phyloP scores from a whole-genome alignment of 1,139 yeast genomes.

The Yamadazyma sp. region DNA sequence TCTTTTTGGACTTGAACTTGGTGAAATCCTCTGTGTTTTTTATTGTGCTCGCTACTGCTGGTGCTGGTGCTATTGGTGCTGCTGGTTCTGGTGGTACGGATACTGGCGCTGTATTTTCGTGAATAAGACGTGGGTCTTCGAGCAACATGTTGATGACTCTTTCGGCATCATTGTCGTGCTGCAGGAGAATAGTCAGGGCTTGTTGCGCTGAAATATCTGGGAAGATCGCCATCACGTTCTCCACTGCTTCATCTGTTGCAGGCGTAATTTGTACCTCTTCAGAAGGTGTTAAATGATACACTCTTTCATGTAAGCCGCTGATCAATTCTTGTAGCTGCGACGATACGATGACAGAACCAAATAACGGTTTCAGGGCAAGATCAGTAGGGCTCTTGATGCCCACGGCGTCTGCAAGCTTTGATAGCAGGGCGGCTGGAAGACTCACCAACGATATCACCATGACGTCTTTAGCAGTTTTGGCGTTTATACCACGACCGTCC shows the following conservation, averaged over 20 bases:
- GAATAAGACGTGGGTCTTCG: slow-evolving; percentile 54
- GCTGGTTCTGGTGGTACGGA: slow-evolving; percentile 16
- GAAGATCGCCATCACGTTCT: slow-evolving; percentile 53
- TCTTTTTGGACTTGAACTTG: slow-evolving; percentile 6
- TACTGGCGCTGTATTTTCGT: too few species aligned
- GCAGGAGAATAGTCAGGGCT: slow-evolving; percentile 45
- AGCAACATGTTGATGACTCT: slow-evolving; percentile 56
- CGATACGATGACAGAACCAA: slow-evolving; percentile 52
- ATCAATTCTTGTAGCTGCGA: slow-evolving; percentile 40
- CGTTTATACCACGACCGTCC: slow-evolving; percentile 54
- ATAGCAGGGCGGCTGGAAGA: slow-evolving; percentile 44
- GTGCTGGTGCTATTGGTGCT: neutral
- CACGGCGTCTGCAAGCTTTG: slow-evolving; percentile 42
- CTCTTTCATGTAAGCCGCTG: slow-evolving; percentile 50
- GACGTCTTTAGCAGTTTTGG: slow-evolving; percentile 44
- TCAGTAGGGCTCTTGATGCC: slow-evolving; percentile 43
- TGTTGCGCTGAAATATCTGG: slow-evolving; percentile 52
- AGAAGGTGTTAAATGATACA: slow-evolving; percentile 38
- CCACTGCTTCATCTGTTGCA: slow-evolving; percentile 36
- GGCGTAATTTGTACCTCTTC: neutral
- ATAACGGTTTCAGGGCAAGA: slow-evolving; percentile 49
- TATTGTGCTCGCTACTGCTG: neutral
- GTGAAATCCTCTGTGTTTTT: neutral
- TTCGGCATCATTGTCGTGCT: slow-evolving; percentile 58
- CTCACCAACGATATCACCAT: slow-evolving; percentile 55